Percentiles rank a stretch among this genome's conserved stretches.
Evolutionary conservation across 139 green algal genomes (phyloP).

Genomic region (Limnomonas spitsbergensis): DNA sequence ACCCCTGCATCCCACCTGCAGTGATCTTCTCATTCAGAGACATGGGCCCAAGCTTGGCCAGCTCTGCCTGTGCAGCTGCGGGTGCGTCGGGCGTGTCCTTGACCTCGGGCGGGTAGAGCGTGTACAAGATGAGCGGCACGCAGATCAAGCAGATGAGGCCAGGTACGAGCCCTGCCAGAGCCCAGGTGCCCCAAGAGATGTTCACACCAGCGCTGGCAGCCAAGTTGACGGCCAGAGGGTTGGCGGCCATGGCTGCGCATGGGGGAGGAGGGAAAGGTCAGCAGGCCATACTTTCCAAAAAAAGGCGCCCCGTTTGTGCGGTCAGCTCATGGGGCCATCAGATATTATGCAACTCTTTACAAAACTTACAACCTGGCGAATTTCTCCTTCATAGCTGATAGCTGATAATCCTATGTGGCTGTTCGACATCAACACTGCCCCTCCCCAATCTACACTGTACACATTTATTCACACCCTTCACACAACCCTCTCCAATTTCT

Average conservation of each 20-base stretch:
- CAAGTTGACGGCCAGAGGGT: slow-evolving; percentile 95
- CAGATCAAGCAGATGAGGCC: slow-evolving; percentile 56
- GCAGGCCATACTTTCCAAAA: too few species aligned
- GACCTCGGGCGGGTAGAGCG: slow-evolving; percentile 89
- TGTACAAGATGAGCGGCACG: slow-evolving; percentile 91
- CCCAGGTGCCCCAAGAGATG: slow-evolving; percentile 94
- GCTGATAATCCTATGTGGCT: too few species aligned
- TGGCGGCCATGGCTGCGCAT: slow-evolving; percentile 95
- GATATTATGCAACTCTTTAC: too few species aligned
- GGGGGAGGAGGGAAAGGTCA: slow-evolving; percentile 38
- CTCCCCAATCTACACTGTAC: too few species aligned
- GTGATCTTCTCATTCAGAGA: slow-evolving; percentile 94
- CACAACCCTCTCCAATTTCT: too few species aligned
- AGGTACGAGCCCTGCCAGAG: slow-evolving; percentile 85
- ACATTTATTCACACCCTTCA: too few species aligned
- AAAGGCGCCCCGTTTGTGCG: too few species aligned
- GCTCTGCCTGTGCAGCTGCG: slow-evolving; percentile 79
- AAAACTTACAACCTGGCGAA: too few species aligned
- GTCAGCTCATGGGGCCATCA: too few species aligned
- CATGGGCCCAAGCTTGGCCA: slow-evolving; percentile 93
- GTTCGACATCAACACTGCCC: too few species aligned
- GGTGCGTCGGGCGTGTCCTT: slow-evolving; percentile 96
- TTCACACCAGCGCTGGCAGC: slow-evolving; percentile 76
- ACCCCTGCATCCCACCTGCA: slow-evolving; percentile 20
- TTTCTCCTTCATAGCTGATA: too few species aligned